Percentiles rank a stretch among this genome's conserved stretches.
Evolutionary conservation across 2,329 filamentous ascomycete genomes (phyloP).

Genomic region (Fusarium clavum): DNA sequence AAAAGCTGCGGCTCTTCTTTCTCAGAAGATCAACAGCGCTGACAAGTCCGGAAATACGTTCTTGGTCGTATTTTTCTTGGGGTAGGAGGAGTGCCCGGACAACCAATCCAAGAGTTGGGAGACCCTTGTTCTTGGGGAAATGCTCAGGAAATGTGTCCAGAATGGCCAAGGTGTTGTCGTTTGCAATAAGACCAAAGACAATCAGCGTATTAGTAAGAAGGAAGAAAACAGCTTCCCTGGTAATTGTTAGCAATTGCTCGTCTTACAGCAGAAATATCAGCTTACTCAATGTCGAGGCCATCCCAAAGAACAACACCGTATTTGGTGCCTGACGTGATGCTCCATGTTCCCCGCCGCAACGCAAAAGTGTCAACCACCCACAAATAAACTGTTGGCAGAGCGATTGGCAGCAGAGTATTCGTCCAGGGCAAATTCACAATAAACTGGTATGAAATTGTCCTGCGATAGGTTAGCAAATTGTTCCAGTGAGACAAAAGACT

Average conservation of each 20-base stretch:
- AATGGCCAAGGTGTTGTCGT: slow-evolving; percentile 76
- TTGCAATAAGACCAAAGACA: slow-evolving; percentile 74
- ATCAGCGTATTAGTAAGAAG: slow-evolving; percentile 76
- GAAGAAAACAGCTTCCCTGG: slow-evolving; percentile 76
- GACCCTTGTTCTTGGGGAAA: slow-evolving; percentile 62
- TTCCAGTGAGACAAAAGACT: neutral
- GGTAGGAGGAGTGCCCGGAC: slow-evolving; percentile 62
- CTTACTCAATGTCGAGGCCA: slow-evolving; percentile 72
- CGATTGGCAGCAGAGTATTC: slow-evolving; percentile 69
- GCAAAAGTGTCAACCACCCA: slow-evolving; percentile 79
- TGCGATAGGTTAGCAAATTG: slow-evolving; percentile 55
- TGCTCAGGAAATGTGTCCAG: slow-evolving; percentile 70
- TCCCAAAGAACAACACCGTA: slow-evolving; percentile 72
- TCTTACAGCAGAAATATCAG: rapidly evolving
- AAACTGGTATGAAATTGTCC: slow-evolving; percentile 72
- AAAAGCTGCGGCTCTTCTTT: slow-evolving; percentile 78
- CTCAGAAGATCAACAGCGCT: slow-evolving; percentile 69
- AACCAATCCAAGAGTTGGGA: slow-evolving; percentile 61
- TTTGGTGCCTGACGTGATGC: slow-evolving; percentile 75
- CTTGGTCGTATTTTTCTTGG: slow-evolving; percentile 64
- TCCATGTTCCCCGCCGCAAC: slow-evolving; percentile 76
- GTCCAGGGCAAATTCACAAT: slow-evolving; percentile 68
- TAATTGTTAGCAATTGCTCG: rapidly evolving
- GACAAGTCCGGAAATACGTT: slow-evolving; percentile 67
- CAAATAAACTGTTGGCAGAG: slow-evolving; percentile 74